Evolutionary conservation across 2,329 filamentous ascomycete genomes (phyloP).

Genomic region (Ascochyta fabae): DNA sequence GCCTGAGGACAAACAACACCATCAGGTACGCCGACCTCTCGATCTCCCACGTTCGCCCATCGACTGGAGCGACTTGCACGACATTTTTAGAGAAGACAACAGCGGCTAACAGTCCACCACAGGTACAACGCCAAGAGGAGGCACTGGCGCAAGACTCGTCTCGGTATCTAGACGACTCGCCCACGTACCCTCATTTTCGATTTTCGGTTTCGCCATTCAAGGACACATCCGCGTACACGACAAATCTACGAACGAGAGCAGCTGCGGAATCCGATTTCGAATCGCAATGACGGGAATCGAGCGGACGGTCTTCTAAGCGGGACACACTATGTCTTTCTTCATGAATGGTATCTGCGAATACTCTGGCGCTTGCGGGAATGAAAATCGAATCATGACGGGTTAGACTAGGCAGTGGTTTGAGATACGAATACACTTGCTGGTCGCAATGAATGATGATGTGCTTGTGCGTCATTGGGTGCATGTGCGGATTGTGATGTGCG

Average conservation of each 20-base stretch:
- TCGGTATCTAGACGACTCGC: conserved; percentile 86
- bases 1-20: conserved; percentile 97
- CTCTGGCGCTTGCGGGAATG: conserved; percentile 48
- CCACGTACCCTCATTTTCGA: conserved; percentile 45
- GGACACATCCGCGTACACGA: conserved; percentile 15
- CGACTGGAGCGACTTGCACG: not conserved
- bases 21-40: conserved; percentile 75
- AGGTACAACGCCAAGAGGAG: conserved; percentile 99
- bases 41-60: conserved; percentile 12
- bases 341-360: conserved; percentile 26
- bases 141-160: conserved; percentile 99
- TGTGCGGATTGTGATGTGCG: conserved; percentile 9
- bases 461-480: not conserved
- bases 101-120: conserved; percentile 32
- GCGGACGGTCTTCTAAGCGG: conserved; percentile 32
- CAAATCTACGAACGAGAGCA: conserved; percentile 36
- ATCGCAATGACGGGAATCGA: conserved; percentile 29
- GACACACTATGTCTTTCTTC: conserved; percentile 23
- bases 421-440: conserved; percentile 44
- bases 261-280: conserved; percentile 40
- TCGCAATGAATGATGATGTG: conserved; percentile 32
- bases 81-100: conserved; percentile 1
- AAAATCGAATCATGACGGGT: conserved; percentile 44
- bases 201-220: conserved; percentile 36
- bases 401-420: conserved; percentile 46